These are phyloP conservation scores for Polysphondylium violaceum DNA, from an alignment of 78 protist genomes.

Conservation along the genomic window DNA sequence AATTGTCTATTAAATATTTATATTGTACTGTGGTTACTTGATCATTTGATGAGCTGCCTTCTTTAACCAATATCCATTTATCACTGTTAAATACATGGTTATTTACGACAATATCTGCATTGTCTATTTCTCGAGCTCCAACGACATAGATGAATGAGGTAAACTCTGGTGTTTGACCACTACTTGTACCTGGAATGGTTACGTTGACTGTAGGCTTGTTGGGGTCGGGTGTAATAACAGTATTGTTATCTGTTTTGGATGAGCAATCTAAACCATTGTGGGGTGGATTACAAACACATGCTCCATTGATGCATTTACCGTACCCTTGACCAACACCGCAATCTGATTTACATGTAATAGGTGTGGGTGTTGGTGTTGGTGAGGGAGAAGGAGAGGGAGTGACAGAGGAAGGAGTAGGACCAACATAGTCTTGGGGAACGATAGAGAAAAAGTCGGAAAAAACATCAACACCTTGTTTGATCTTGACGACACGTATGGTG, in stretches of 20 bases:
- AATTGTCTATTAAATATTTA: no score
- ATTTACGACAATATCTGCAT: neutral
- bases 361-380: no score
- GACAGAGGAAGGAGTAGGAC: no score
- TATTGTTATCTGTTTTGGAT: neutral
- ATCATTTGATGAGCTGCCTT: neutral
- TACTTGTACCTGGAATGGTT: neutral
- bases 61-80: neutral
- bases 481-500: no score
- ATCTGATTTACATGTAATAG: constrained; percentile 4
- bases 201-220: neutral
- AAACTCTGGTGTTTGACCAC: no score
- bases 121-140: constrained; percentile 1
- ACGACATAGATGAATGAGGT: neutral
- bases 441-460: no score
- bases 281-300: neutral
- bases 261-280: neutral
- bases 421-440: no score
- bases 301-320: neutral
- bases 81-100: neutral
- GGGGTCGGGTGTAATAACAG: neutral
- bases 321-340: neutral
- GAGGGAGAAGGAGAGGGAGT: no score
- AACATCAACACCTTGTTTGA: no score
- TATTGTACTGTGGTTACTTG: neutral